Base-by-base conservation (phyloP, 2,329 filamentous ascomycete genomes). In the Pseudopithomyces maydicus region DNA sequence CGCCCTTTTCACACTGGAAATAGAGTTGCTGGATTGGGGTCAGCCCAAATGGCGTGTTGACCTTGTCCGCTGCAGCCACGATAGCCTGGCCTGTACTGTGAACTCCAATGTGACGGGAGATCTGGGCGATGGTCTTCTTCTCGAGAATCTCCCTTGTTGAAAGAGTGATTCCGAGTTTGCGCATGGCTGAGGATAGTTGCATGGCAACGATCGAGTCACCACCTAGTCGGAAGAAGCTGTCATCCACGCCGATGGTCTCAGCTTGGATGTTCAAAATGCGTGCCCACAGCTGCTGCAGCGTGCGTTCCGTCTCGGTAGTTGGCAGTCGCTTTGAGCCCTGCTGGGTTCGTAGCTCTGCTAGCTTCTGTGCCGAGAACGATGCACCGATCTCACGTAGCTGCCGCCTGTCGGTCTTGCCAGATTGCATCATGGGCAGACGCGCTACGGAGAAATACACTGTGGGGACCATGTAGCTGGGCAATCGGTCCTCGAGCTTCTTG, bases 401-500 rank as follows among this genome's bases (percentile, higher is more conserved):
- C 49, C 71, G 71, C 17, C 78, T 74, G 51, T 81, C 77, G 7
- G 77, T 68, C 56, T 81, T 81, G 3, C 72, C 79, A 3, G 78
- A 79, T 2, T 71, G 74, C 2, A 75, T 74, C 59, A 77, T 71
- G 0, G 78, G 79, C 57, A 81, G 71, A 42, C 64, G 71, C 6
- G 66, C 70, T 8, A 80, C 59, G 0, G 77, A 78, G 54, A 81
- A 74, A 57, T 77, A 80, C 7, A 77, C 65, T 5, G 74, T 71
- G 6, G 79, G 79, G 38, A 80, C 74, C 70, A 80, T 79, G 59
- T 77, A 77, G 15, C 71, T 78, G 77, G 2, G 80, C 58, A n/a
- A 59, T 14, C 11, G 35, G 11, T 36, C 12, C 12, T n/a, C 35
- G 5, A 36, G 35, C 12, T 36, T 3, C 14, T 14, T n/a, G 5